phyloP scores from a whole-genome alignment of 495 filamentous ascomycete genomes.

The Cercophora scortea region DNA sequence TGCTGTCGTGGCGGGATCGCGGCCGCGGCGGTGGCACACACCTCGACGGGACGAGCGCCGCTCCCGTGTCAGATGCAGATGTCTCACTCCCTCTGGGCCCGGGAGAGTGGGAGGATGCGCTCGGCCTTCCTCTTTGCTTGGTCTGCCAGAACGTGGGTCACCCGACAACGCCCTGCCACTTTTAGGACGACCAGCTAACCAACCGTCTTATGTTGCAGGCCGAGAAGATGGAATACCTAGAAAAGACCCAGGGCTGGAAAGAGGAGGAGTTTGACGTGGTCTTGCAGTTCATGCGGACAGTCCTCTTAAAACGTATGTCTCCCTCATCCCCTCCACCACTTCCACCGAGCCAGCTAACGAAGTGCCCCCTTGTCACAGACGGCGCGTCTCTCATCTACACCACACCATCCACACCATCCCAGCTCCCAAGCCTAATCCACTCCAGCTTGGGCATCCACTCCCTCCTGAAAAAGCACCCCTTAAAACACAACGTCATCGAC shows the following conservation, averaged over 20 bases:
- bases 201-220: constrained; percentile 43
- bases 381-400: constrained; percentile 89
- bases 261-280: constrained; percentile 92
- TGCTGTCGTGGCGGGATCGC: constrained; percentile 53
- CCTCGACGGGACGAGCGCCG: constrained; percentile 36
- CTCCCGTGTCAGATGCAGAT: constrained; percentile 44
- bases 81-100: constrained; percentile 74
- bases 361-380: constrained; percentile 40
- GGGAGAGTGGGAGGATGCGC: constrained; percentile 88
- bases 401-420: constrained; percentile 67
- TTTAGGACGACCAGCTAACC: background rate
- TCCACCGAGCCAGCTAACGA: constrained; percentile 10
- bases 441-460: constrained; percentile 85
- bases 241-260: constrained; percentile 82
- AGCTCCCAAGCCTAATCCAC: constrained; percentile 74
- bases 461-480: constrained; percentile 68
- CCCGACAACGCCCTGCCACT: background rate
- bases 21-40: constrained; percentile 46
- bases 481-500: constrained; percentile 95
- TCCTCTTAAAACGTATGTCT: constrained; percentile 72
- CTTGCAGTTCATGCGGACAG: constrained; percentile 77
- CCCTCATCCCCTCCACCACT: background rate
- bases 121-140: constrained; percentile 84
- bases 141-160: constrained; percentile 81
- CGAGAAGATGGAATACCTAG: constrained; percentile 79